phyloP scores from a whole-genome alignment of 2,329 filamentous ascomycete genomes.

The Venturia effusa region DNA sequence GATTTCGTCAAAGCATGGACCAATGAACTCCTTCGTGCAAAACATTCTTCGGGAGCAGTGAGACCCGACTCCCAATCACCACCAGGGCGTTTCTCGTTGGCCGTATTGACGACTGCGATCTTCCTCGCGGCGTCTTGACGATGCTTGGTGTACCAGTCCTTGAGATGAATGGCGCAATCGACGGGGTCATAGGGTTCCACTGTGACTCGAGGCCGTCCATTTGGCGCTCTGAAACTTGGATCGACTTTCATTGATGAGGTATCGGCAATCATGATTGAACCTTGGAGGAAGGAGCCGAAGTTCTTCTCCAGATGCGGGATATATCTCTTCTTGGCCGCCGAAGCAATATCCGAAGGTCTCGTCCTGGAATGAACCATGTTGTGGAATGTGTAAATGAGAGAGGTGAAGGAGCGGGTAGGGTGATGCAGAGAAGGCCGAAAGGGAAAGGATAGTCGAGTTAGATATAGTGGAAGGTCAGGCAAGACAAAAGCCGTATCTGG shows the following conservation, averaged over 20 bases:
- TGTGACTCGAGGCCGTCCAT: conserved; percentile 29
- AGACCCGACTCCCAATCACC: conserved; percentile 68
- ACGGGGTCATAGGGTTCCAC: conserved; percentile 35
- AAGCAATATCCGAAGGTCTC: conserved; percentile 59
- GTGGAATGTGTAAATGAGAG: neutral
- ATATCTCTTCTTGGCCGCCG: conserved; percentile 60
- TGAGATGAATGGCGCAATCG: conserved; percentile 48
- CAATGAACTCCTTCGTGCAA: conserved; percentile 64
- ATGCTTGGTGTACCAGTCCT: conserved; percentile 10
- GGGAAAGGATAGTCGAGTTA: neutral
- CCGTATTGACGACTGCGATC: conserved; percentile 60
- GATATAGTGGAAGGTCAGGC: neutral
- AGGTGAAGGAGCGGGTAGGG: neutral
- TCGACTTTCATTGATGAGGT: conserved; percentile 28
- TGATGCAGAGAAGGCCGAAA: neutral
- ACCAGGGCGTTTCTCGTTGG: conserved; percentile 65
- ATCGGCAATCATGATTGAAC: conserved; percentile 45
- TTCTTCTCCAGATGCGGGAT: conserved; percentile 52
- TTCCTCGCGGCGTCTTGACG: conserved; percentile 20
- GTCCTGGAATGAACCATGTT: conserved; percentile 48
- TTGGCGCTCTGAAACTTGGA: conserved; percentile 34
- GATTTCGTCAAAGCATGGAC: conserved; percentile 56
- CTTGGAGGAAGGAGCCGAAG: conserved; percentile 4
- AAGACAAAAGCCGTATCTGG: neutral
- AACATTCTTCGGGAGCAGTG: conserved; percentile 57